Percentiles rank a stretch among this genome's conserved stretches.
phyloP scores from a whole-genome alignment of 371 early-diverging fungal genomes.

The Rhizopus arrhizus region DNA sequence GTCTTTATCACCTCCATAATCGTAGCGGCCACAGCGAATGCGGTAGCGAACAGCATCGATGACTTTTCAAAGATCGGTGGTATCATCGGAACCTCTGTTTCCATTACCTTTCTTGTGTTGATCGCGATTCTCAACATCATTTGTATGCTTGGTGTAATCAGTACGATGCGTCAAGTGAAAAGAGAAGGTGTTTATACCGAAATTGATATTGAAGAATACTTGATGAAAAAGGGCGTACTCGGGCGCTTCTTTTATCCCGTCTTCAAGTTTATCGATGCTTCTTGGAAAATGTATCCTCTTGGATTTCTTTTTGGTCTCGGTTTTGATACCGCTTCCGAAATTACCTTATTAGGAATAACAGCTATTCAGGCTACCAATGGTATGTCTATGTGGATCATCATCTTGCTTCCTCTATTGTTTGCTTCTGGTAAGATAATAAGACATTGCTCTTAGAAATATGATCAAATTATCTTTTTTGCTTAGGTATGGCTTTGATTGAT shows the following conservation, averaged over 20 bases:
- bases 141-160: slow-evolving; percentile 45
- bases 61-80: slow-evolving; percentile 55
- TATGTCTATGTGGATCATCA: slow-evolving; percentile 53
- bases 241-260: slow-evolving; percentile 61
- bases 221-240: slow-evolving; percentile 42
- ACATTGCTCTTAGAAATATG: too few species aligned
- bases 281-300: slow-evolving; percentile 71
- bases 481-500: slow-evolving; percentile 67
- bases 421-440: slow-evolving; percentile 50
- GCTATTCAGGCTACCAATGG: slow-evolving; percentile 53
- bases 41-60: slow-evolving; percentile 50
- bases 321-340: slow-evolving; percentile 73
- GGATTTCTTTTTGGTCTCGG: slow-evolving; percentile 70
- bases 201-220: slow-evolving; percentile 48
- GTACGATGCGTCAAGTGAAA: slow-evolving; percentile 41
- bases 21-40: slow-evolving; percentile 54
- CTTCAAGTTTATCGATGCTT: slow-evolving; percentile 59
- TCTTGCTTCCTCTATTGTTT: slow-evolving; percentile 68
- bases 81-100: slow-evolving; percentile 64
- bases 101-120: slow-evolving; percentile 57
- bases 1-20: slow-evolving; percentile 60
- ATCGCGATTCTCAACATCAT: slow-evolving; percentile 62
- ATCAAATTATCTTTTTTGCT: background rate
- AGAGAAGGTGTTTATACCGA: slow-evolving; percentile 51
- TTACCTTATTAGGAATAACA: slow-evolving; percentile 60